A percentile compares a stretch with the other conserved stretches of the same genome.
Conservation (phyloP, 768 basidiomycete species). For the Leccinellum albellum region DNA sequence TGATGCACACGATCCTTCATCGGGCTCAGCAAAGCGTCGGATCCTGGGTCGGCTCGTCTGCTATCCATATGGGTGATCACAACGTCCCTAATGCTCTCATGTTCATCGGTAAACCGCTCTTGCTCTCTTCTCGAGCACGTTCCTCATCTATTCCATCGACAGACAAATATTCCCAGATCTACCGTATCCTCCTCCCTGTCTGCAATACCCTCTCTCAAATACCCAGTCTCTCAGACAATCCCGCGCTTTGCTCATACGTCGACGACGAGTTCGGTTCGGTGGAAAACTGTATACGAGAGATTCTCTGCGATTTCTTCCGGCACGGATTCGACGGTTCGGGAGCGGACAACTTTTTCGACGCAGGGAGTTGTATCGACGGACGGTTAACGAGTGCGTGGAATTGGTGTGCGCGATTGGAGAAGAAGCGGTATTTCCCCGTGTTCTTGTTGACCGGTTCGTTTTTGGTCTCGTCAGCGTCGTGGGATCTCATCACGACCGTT, state of each 20-base stretch:
- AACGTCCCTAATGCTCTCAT: slow-evolving; percentile 61
- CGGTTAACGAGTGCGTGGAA: slow-evolving; percentile 89
- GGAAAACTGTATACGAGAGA: slow-evolving; percentile 65
- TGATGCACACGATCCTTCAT: slow-evolving; percentile 86
- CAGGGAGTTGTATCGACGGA: slow-evolving; percentile 81
- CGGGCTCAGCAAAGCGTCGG: slow-evolving; percentile 80
- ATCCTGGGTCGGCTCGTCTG: slow-evolving; percentile 80
- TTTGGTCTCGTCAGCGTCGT: background rate
- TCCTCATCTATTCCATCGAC: background rate
- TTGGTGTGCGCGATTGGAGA: slow-evolving; percentile 83
- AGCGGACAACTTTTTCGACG: slow-evolving; percentile 89
- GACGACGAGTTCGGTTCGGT: slow-evolving; percentile 78
- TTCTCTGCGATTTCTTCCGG: slow-evolving; percentile 80
- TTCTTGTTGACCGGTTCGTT: slow-evolving; percentile 71
- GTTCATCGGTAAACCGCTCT: slow-evolving; percentile 58
- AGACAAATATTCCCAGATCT: slow-evolving; percentile 90
- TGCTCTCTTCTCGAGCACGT: background rate
- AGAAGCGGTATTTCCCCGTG: slow-evolving; percentile 78
- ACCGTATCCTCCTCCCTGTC: slow-evolving; percentile 83
- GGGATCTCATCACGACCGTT: background rate
- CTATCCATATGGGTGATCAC: slow-evolving; percentile 88
- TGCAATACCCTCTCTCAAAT: slow-evolving; percentile 79
- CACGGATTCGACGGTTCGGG: slow-evolving; percentile 89
- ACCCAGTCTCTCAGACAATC: slow-evolving; percentile 59
- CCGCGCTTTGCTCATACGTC: slow-evolving; percentile 70